A percentile compares a stretch with the other conserved stretches of the same genome.
These are phyloP conservation scores for Backusella tarrabulga DNA, from an alignment of 192 early-diverging fungal genomes.

Conservation along the genomic window DNA sequence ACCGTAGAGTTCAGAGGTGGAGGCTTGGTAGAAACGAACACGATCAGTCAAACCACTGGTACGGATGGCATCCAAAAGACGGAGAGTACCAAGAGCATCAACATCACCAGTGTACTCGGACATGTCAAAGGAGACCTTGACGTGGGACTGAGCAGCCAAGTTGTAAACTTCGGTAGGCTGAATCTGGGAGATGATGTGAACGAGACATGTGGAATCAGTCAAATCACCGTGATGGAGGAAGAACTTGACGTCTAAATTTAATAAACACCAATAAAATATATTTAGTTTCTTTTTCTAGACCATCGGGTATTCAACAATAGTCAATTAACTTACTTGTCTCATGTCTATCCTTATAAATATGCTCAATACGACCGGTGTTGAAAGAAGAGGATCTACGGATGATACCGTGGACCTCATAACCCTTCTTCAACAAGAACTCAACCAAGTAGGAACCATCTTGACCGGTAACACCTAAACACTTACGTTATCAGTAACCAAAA, in stretches of 20 bases:
- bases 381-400: conserved; percentile 81
- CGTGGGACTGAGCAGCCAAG: conserved; percentile 75
- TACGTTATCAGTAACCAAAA: not conserved
- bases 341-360: conserved; percentile 74
- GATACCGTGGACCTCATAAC: conserved; percentile 79
- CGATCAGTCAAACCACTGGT: conserved; percentile 65
- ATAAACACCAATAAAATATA: not conserved
- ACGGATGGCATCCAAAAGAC: conserved; percentile 76
- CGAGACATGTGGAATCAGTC: conserved; percentile 75
- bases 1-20: conserved; percentile 75
- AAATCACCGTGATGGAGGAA: conserved; percentile 79
- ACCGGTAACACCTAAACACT: conserved; percentile 67
- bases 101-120: conserved; percentile 82
- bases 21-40: conserved; percentile 65
- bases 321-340: conserved; percentile 45
- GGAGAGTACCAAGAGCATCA: conserved; percentile 74
- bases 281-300: not conserved
- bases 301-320: not conserved
- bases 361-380: conserved; percentile 79
- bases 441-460: conserved; percentile 80
- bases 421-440: conserved; percentile 70
- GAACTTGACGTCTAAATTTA: conserved; percentile 54
- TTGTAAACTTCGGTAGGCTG: conserved; percentile 79
- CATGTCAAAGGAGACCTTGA: conserved; percentile 72
- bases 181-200: conserved; percentile 69